Percentiles rank a stretch among this genome's conserved stretches.
phyloP scores from a whole-genome alignment of 306 rosid species.

The Cyclanthera cordifolia region DNA sequence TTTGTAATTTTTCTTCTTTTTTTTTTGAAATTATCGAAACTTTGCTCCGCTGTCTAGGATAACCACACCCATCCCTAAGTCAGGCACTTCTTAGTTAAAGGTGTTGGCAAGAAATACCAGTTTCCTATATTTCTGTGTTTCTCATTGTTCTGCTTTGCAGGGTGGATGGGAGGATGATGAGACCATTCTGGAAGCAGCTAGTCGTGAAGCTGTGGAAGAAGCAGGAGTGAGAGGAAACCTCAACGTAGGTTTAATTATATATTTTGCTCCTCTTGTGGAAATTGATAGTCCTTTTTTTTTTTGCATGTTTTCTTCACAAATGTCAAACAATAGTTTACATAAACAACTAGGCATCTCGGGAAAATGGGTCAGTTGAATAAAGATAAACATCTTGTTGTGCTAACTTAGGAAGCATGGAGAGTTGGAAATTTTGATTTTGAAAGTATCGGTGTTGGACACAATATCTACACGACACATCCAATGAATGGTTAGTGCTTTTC shows the following conservation, averaged over 20 bases:
- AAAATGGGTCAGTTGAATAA: background rate
- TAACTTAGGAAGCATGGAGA: background rate
- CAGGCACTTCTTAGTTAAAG: too few relatives aligned
- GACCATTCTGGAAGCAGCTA: conserved; percentile 63
- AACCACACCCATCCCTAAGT: too few relatives aligned
- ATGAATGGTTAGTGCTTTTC: too few relatives aligned
- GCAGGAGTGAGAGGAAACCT: conserved; percentile 76
- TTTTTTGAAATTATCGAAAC: too few relatives aligned
- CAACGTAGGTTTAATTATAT: conserved; percentile 51
- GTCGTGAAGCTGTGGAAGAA: conserved; percentile 82
- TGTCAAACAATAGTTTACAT: background rate
- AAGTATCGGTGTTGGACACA: background rate
- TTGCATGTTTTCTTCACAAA: background rate
- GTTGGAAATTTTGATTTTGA: too few relatives aligned
- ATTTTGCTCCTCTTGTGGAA: background rate
- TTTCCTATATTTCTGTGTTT: conserved; percentile 6
- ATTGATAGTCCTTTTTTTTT: background rate
- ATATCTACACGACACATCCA: too few relatives aligned
- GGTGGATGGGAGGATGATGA: conserved; percentile 98
- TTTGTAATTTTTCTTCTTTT: conserved; percentile 18
- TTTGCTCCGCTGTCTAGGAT: too few relatives aligned
- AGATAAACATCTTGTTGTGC: background rate
- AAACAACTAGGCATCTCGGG: background rate
- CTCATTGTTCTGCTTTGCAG: conserved; percentile 26
- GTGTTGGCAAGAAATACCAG: background rate